A percentile compares a stretch with the other conserved stretches of the same genome.
phyloP scores from a whole-genome alignment of 2,329 filamentous ascomycete species.

The Proliferodiscus dingleyae region DNA sequence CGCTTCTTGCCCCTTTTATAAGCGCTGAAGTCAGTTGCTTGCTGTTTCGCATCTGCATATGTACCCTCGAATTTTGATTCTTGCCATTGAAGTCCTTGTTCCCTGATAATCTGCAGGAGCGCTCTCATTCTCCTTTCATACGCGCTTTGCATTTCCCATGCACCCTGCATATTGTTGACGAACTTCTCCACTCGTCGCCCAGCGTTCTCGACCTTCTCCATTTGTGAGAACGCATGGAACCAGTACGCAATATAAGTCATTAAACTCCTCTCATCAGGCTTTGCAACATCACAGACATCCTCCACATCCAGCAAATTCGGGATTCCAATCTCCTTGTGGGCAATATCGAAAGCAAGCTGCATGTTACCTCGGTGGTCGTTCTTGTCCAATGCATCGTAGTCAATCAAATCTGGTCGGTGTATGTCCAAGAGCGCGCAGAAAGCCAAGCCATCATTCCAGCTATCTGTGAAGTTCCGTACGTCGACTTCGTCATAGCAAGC shows the following conservation, averaged over 20 bases:
- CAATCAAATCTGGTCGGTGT: conserved; percentile 92
- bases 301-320: conserved; percentile 94
- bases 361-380: conserved; percentile 92
- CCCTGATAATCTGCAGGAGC: conserved; percentile 68
- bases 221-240: conserved; percentile 99
- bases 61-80: conserved; percentile 82
- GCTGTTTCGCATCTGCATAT: conserved; percentile 85
- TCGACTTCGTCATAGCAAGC: conserved; percentile 98
- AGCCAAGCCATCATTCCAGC: conserved; percentile 96
- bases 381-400: conserved; percentile 94
- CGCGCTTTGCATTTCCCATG: conserved; percentile 98
- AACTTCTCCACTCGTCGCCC: conserved; percentile 97
- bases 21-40: conserved; percentile 73
- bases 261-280: conserved; percentile 90
- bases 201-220: conserved; percentile 98
- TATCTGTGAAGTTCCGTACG: conserved; percentile 87
- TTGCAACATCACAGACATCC: conserved; percentile 93
- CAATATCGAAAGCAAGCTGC: conserved; percentile 96
- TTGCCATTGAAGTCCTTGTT: conserved; percentile 72
- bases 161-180: conserved; percentile 96
- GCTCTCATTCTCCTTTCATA: conserved; percentile 89
- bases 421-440: conserved; percentile 97
- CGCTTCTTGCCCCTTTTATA: conserved; percentile 91
- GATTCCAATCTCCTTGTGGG: conserved; percentile 92
- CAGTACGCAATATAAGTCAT: conserved; percentile 99